Evolutionary conservation across 2,329 filamentous ascomycete species (phyloP), one percentile per base, ranked within the genome.

Genomic region (Aspergillus brasiliensis): DNA sequence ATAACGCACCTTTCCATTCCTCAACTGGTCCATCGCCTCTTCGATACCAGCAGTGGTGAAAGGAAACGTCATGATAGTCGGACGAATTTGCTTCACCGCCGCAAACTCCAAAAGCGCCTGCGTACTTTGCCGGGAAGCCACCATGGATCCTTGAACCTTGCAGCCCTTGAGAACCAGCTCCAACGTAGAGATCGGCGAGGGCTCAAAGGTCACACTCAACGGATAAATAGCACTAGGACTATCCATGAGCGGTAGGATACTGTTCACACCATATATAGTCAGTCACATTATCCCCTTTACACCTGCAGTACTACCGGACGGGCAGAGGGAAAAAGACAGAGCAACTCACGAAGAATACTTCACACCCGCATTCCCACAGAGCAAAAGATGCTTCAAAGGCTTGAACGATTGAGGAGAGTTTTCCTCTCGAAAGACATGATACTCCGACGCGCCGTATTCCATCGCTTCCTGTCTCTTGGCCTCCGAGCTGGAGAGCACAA

Each of bases 31-130:
- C 70, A 83, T 75, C n/a, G 80, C 74, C 65, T 81, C 67, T 63
- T 79, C 69, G 73, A 84, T 76, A 60, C 82, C 65, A 61, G 83
- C 62, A 74, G 77, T 57, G 6, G 74, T 80, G 51, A 91, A 78
- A 1, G 84, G 80, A 69, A 85, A 91, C 70, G 79, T 85, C 78
- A 90, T 83, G 25, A 90, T 75, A 73, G 89, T 80, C 57, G 87
- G 88, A 71, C 83, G 81, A 63, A 91, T 81, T 3, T 79, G 80
- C 65, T 90, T 85, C 17, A 78, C 73, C 61, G 81, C 76, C 0
- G 87, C 83, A 70, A 91, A 91, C 3, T 78, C 79, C 56, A 91
- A 82, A 51, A 89, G 86, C 67, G 89, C 84, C 70, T 87, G 84
- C 54, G 82, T 80, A 65, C 89, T 84, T 25, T 84, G 76, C 0